Conservation (phyloP, 352 stramenopile species). For the Phytophthora meadii region DNA sequence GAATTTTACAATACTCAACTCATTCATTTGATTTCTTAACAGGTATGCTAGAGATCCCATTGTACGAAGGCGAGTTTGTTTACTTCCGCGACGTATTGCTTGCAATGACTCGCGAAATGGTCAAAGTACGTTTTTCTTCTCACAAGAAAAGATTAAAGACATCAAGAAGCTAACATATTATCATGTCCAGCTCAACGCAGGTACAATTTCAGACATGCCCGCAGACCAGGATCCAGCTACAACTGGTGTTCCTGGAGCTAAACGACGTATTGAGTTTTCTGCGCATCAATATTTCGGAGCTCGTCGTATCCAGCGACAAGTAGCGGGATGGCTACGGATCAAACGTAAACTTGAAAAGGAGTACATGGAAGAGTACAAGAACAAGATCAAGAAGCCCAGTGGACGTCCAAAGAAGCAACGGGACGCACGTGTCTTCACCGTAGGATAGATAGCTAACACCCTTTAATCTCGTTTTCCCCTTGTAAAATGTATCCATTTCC, state of each 20-base stretch:
- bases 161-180: background rate
- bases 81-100: slow-evolving; percentile 91
- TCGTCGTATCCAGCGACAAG: slow-evolving; percentile 60
- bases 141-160: too few relatives aligned
- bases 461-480: background rate
- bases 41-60: slow-evolving; percentile 72
- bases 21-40: slow-evolving; percentile 2
- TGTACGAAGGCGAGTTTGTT: slow-evolving; percentile 86
- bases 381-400: slow-evolving; percentile 87
- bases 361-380: slow-evolving; percentile 86
- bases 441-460: slow-evolving; percentile 45
- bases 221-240: slow-evolving; percentile 39
- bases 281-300: slow-evolving; percentile 78
- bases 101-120: slow-evolving; percentile 79
- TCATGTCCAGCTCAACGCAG: slow-evolving; percentile 35
- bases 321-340: slow-evolving; percentile 65
- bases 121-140: slow-evolving; percentile 58
- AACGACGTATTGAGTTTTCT: slow-evolving; percentile 62
- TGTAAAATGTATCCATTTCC: too few relatives aligned
- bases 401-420: slow-evolving; percentile 78
- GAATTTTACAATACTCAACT: background rate
- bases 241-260: slow-evolving; percentile 11
- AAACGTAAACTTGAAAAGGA: slow-evolving; percentile 76
- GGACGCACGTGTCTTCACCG: slow-evolving; percentile 78
- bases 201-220: slow-evolving; percentile 54